Conservation (phyloP, 768 basidiomycete species). For the Pleurotus ostreatus region DNA sequence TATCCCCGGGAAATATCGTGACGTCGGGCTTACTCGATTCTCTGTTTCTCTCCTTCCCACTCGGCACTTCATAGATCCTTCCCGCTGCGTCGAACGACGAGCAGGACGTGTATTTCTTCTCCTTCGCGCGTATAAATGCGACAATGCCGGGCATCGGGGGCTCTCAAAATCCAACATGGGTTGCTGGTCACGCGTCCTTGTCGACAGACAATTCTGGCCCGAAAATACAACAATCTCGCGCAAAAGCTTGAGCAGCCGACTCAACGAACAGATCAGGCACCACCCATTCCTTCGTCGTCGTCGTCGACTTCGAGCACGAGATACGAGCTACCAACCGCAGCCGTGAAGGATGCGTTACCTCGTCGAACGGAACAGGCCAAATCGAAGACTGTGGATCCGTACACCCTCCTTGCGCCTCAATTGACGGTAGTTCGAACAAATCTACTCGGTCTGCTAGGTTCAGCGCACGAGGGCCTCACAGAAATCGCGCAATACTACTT, state of each 20-base stretch:
- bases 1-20: constrained; percentile 8
- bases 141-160: constrained; percentile 4
- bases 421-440: constrained; percentile 66
- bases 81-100: constrained; percentile 4
- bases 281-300: constrained; percentile 10
- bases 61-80: not conserved
- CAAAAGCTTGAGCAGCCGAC: constrained; percentile 33
- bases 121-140: constrained; percentile 3
- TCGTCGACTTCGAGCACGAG: constrained; percentile 4
- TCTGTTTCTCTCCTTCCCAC: not conserved
- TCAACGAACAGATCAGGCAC: constrained; percentile 23
- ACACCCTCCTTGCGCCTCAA: constrained; percentile 67
- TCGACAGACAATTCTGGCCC: constrained; percentile 12
- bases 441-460: constrained; percentile 76
- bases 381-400: constrained; percentile 47
- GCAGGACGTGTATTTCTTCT: constrained; percentile 2
- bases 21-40: not conserved
- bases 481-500: constrained; percentile 94
- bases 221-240: constrained; percentile 35
- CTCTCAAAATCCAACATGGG: constrained; percentile 5
- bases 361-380: not conserved
- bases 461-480: constrained; percentile 83
- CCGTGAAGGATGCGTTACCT: constrained; percentile 17
- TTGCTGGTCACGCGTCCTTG: constrained; percentile 6
- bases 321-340: not conserved